Base-by-base conservation (phyloP, 352 stramenopile genomes). In the Pythium volutum region DNA sequence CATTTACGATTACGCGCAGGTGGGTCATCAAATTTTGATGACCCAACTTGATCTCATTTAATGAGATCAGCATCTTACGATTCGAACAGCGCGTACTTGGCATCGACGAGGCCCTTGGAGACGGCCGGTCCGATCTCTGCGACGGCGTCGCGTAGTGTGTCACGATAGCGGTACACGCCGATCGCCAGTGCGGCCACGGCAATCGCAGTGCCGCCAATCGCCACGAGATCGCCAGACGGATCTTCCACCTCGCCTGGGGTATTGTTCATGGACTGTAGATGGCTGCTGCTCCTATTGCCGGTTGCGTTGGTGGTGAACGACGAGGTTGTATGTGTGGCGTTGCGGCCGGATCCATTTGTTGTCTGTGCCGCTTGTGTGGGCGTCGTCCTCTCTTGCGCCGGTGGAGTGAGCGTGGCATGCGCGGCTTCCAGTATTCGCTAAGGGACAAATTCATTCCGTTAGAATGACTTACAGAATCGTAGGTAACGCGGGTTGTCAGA, bases 41-140 rank as follows among this genome's bases (percentile, higher is more conserved):
- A 36, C n/a, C n/a, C n/a, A n/a, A n/a, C n/a, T n/a, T n/a, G n/a
- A n/a, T n/a, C n/a, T n/a, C n/a, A n/a, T n/a, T n/a, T n/a, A n/a
- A n/a, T n/a, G n/a, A n/a, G n/a, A n/a, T n/a, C n/a, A n/a, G n/a
- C n/a, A 36, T 8, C 2, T 74, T 52, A 87, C 52, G 73, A 76
- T 10, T 89, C 79, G 52, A 89, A 87, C 6, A 89, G 59, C 26
- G 77, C 77, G 50, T 79, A 81, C 56, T 88, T 88, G 51, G 79
- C 81, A 49, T 91, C 81, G 0, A 68, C 71, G 25, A 91, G 56
- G 0, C 74, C 68, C 49, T 87, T 87, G 14, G 75, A 84, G 31
- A 90, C 75, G n/a, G 66, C 70, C 11, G 77, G 76, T 22, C 74
- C 59, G 12, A 76, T 73, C 38, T 67, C 66, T 7, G 70, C 69